These are phyloP conservation scores for Prunus padus DNA, from an alignment of 306 rosid species.

Conservation along the genomic window DNA sequence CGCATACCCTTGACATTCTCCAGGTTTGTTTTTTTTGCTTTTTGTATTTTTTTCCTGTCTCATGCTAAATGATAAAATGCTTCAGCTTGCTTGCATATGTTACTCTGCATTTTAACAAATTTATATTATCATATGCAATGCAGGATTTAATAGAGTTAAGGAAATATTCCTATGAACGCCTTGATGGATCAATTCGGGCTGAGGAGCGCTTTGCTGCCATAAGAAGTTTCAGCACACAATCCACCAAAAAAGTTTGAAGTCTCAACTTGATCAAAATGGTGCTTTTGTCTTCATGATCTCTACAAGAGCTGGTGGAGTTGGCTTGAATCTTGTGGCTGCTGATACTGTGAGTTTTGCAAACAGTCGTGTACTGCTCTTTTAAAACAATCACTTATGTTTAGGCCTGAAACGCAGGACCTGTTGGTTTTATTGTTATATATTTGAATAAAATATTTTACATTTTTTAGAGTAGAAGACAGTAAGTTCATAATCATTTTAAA, in stretches of 20 bases:
- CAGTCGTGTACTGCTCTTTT: background rate
- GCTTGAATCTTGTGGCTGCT: conserved; percentile 93
- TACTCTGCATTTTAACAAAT: conserved; percentile 7
- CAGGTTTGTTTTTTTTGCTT: conserved; percentile 55
- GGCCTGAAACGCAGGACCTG: background rate
- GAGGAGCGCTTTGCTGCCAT: conserved; percentile 99
- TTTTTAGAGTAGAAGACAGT: background rate
- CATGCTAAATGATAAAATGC: background rate
- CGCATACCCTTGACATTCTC: conserved; percentile 92
- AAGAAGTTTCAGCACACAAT: conserved; percentile 77
- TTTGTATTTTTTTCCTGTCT: background rate
- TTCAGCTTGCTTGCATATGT: background rate
- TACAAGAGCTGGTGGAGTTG: conserved; percentile 98
- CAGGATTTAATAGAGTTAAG: conserved; percentile 85
- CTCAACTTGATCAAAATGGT: conserved; percentile 48
- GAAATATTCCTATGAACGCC: conserved; percentile 87
- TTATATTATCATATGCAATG: conserved; percentile 20
- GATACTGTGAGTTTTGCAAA: conserved; percentile 70
- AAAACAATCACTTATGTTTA: background rate
- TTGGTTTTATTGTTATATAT: background rate
- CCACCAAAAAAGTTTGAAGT: conserved; percentile 44
- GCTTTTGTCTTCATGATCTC: conserved; percentile 93
- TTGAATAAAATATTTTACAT: background rate
- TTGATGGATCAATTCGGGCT: conserved; percentile 96
- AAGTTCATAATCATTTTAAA: background rate